Evolutionary conservation across 2,329 filamentous ascomycete genomes (phyloP), one percentile per base, ranked within the genome.

Genomic region (Parascedosporium putredinis): DNA sequence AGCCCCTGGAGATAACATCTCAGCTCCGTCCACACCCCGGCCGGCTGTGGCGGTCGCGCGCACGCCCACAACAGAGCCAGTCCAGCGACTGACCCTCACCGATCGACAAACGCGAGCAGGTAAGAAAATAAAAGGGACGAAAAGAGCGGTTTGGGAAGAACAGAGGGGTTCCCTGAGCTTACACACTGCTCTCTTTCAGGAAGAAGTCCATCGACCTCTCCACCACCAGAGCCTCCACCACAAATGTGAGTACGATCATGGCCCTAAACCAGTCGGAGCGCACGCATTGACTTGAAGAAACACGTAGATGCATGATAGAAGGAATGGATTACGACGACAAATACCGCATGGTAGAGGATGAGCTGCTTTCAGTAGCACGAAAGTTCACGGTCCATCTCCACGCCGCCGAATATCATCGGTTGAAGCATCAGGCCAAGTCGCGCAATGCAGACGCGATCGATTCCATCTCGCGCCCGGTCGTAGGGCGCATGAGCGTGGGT

Each of bases 291-390:
- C 29, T 24, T 5, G 3, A 20, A 8, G 22, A 16, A 10, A 5
- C 14, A 14, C 5, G 8, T 49, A 81, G 78, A 25, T 73, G 73
- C 60, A 89, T 91, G 84, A 67, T 71, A 2, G 72, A 79, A 44
- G 82, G 81, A 2, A 63, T 76, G n/a, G 69, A 75, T 3, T 64
- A 73, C n/a, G 87, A 93, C 61, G 85, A 90, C 60, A 68, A 67
- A 50, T 91, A 79, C 64, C 82, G 86, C 58, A 90, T 91, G 84
- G 87, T 93, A 0, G 87, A 91, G 63, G 87, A 93, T 57, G 86
- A 91, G 56, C 79, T 93, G 54, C 67, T 84, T 18, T 67, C 75
- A 14, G 77, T 81, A 0, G 86, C 86, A 0, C 76, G 79, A 48
- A 67, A 71, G 2, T 91, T 87, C 64, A 91, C 86, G 0, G 74